Percentiles rank a stretch among this genome's conserved stretches.
These are phyloP conservation scores for Penicillium rolfsii DNA, from an alignment of 2,329 filamentous ascomycete species.

Conservation along the genomic window DNA sequence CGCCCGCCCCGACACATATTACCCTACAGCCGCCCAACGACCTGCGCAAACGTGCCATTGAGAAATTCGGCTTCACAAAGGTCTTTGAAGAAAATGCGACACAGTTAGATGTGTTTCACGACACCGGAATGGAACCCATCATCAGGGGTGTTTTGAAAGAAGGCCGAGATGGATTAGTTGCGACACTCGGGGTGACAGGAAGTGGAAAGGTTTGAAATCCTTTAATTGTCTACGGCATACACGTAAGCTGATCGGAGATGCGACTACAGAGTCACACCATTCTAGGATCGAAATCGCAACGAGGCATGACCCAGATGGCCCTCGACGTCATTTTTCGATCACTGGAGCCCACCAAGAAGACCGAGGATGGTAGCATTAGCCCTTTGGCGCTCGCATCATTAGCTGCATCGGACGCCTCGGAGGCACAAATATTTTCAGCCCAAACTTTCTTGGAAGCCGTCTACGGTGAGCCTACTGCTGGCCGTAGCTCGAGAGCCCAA, in stretches of 20 bases:
- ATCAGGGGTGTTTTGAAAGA: slow-evolving; percentile 82
- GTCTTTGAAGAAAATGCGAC: slow-evolving; percentile 86
- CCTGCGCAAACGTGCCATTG: slow-evolving; percentile 79
- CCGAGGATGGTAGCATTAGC: slow-evolving; percentile 56
- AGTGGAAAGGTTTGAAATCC: slow-evolving; percentile 78
- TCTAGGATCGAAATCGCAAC: slow-evolving; percentile 80
- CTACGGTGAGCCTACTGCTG: slow-evolving; percentile 65
- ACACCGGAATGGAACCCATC: slow-evolving; percentile 72
- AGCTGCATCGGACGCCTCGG: slow-evolving; percentile 75
- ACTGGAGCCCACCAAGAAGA: slow-evolving; percentile 71
- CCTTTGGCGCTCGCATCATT: slow-evolving; percentile 72
- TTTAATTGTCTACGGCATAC: neutral
- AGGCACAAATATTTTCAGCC: slow-evolving; percentile 75
- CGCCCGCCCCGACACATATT: slow-evolving; percentile 64
- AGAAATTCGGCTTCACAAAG: slow-evolving; percentile 91
- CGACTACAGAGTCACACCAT: slow-evolving; percentile 85
- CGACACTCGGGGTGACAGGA: slow-evolving; percentile 90
- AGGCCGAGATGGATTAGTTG: slow-evolving; percentile 84
- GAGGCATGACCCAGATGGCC: slow-evolving; percentile 87
- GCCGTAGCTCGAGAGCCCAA: slow-evolving; percentile 65
- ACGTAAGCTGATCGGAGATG: slow-evolving; percentile 11
- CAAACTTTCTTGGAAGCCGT: slow-evolving; percentile 76
- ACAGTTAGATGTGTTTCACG: slow-evolving; percentile 85
- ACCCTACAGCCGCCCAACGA: slow-evolving; percentile 81
- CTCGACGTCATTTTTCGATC: slow-evolving; percentile 89